Base-by-base conservation (phyloP, 2,329 filamentous ascomycete genomes). In the Coniochaeta sp. region DNA sequence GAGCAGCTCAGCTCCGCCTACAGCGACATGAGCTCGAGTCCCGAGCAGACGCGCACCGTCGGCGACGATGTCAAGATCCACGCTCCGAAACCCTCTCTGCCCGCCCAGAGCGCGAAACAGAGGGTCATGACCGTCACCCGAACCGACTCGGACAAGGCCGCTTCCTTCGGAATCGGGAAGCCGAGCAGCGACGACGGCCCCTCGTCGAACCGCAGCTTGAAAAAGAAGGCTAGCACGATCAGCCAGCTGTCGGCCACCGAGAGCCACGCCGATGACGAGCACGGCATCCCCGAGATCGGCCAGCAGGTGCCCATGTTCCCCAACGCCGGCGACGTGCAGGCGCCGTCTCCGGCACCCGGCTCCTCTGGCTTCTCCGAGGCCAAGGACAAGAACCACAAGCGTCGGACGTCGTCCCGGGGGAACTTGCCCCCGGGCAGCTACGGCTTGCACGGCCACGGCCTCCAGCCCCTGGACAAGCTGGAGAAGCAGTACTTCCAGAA, bases 401-500 rank as follows among this genome's bases (percentile, higher is more conserved):
- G 91, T 63, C 91, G 85, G 74, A 85, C 83, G 62, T 96, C 91
- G 72, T 84, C 83, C 55, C 83, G 87, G 59, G 89, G 88, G 38
- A 82, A 85, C 28, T 73, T 83, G 9, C 93, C 93, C 0, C 90
- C 92, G 3, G 93, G 91, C 61, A 96, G 92, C 77, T 98, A 98
- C 69, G 93, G 93, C 63, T 84, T 96, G 59, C 93, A 96, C 68
- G 91, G 93, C 52, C 93, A 97, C 69, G 92, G 91, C 58, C 80
- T 90, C 28, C 81, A 84, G 19, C 81, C 88, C 3, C 84, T 86
- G 60, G 90, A 96, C 75, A 91, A 89, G 70, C 90, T 98, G 44
- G 91, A 96, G 68, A 90, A 90, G 76, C 89, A 90, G 28, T 97
- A 96, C 83, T 96, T 95, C 70, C 86, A 91, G 68, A 97, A 95